Percentiles rank a stretch among this genome's conserved stretches.
phyloP scores from a whole-genome alignment of 2,329 filamentous ascomycete species.

The Venturia oleaginea region DNA sequence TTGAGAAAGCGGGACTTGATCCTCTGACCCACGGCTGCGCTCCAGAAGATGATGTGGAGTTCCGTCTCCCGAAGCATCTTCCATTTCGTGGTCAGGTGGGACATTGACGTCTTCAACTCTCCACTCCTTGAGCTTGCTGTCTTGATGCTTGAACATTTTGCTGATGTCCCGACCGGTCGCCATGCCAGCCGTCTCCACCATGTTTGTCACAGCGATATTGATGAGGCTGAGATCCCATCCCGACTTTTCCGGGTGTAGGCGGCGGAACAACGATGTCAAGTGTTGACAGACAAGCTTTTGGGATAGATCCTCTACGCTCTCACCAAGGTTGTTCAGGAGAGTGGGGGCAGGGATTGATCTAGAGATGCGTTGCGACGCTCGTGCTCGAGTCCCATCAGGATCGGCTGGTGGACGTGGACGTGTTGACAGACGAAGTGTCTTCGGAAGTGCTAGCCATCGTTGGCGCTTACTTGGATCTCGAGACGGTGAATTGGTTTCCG shows the following conservation, averaged over 20 bases:
- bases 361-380: constrained; percentile 62
- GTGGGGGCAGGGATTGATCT: constrained; percentile 64
- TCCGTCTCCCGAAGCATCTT: constrained; percentile 14
- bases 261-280: constrained; percentile 63
- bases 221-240: constrained; percentile 76
- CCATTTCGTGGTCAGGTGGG: constrained; percentile 21
- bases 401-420: constrained; percentile 49
- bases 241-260: constrained; percentile 57
- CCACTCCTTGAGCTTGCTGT: constrained; percentile 59
- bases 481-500: neutral
- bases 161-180: constrained; percentile 62
- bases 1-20: constrained; percentile 17
- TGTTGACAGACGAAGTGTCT: constrained; percentile 71
- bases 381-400: constrained; percentile 43
- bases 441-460: constrained; percentile 70
- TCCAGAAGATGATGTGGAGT: neutral
- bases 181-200: constrained; percentile 45
- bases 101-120: constrained; percentile 42
- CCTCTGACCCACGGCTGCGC: constrained; percentile 5
- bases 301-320: constrained; percentile 50
- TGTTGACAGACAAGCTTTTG: constrained; percentile 61
- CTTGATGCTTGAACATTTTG: constrained; percentile 72
- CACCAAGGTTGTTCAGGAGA: constrained; percentile 60
- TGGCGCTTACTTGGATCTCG: neutral
- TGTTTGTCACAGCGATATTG: constrained; percentile 82